Evolutionary conservation across 495 filamentous ascomycete genomes (phyloP), one percentile per base, ranked within the genome.

Genomic region (Penicilliopsis zonata): DNA sequence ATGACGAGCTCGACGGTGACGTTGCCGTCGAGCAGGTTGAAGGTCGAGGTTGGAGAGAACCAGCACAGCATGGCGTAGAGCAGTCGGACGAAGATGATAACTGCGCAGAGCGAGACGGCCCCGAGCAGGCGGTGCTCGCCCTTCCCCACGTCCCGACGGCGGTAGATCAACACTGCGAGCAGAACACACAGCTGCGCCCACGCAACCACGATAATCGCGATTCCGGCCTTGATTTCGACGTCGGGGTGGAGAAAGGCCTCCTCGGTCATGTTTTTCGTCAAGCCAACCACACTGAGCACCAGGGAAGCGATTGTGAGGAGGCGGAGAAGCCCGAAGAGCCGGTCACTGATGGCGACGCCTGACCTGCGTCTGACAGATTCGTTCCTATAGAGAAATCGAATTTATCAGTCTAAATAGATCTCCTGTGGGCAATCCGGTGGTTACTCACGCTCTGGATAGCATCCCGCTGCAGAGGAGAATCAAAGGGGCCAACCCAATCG

Each of bases 41-140:
- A 67, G 4, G 34, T 34, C 3, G 35, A 35, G 32, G 44, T 40
- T 23, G 49, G 26, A 13, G 46, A 28, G 48, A 61, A 65, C 37
- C 45, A 55, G 18, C 39, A 34, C 12, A 63, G 28, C 3, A 42
- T 15, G 5, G 46, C 42, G 37, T 67, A 67, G 21, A 63, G 31
- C 1, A 65, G 28, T 9, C 63, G 52, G 13, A 65, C 44, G n/a
- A 62, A 36, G 16, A 67, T 41, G 32, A 67, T 50, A 2, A 57
- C 57, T 2, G 50, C 36, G 2, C 51, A 47, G 12, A 59, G 18
- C 1, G 40, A 44, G 13, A 62, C 52, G 3, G 57, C 62, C 7
- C 53, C 23, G 9, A 64, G 18, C 13, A 56, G 35, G 8, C 57
- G 46, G 21, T 53, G 46, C 39, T 65, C 62, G 20, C 50, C 49